Evolutionary conservation across 306 rosid genomes (phyloP), one percentile per base, ranked within the genome.

Genomic region (Dalbergia oliveri): DNA sequence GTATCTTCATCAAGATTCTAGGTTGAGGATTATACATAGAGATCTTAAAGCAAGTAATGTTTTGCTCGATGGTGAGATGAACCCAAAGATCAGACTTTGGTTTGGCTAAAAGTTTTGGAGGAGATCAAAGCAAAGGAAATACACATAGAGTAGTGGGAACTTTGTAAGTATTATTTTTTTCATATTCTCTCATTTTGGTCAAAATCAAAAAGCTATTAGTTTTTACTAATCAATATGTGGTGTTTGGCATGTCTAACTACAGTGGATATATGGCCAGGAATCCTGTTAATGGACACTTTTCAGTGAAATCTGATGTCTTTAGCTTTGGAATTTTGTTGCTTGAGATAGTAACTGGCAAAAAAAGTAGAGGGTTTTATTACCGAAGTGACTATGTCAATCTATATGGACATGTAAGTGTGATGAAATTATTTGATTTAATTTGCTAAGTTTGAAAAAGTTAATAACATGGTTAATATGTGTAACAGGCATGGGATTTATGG

Each of bases 1-100:
- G 8, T 89, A 89, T 76, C 87, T 89, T 62, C 88, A 89, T 74
- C 85, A 85, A 4, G 89, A 87, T 59, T 85, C 91, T 0, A 85
- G 85, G 65, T 21, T 87, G 9, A 84, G 86, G 39, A 84, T 86
- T 9, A 69, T 88, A 21, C 86, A 88, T 34, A 86, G 90, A 82
- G 92, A 89, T 62, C 84, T 86, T 8, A 89, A 87, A 79, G 77
- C 92, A 31, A 84, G 90, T 75, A 86, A 89, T 19, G 75, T 89
- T 4, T 83, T 89, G 26, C 89, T 89, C 66, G 90, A 89, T 67
- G 26, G 62, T 7, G 90, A 87, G 11, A 72, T 87, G 87, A 85
- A 75, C 51, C 89, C 93, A 0, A 89, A 89, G 43, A 89, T 89
- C 90, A 11, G 88, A 89, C 72, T 89, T 89, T 65, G 89, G 93